phyloP scores from a whole-genome alignment of 768 basidiomycete genomes.

The Russula virescens region DNA sequence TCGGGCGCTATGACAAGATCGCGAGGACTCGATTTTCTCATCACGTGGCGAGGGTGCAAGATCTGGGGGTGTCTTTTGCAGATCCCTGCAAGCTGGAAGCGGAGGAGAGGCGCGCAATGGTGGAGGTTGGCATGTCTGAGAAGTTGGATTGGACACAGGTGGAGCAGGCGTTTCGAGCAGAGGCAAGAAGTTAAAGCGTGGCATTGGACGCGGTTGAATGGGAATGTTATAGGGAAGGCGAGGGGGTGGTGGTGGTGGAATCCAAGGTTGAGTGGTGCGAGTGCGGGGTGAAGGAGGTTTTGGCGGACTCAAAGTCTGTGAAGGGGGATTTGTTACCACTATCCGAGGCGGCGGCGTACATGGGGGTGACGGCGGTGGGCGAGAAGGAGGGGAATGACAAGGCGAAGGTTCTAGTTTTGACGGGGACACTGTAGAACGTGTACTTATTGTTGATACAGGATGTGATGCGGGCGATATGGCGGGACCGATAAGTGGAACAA shows the following conservation, averaged over 20 bases:
- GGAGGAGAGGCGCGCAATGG: background rate
- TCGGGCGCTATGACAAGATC: background rate
- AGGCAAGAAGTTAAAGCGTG: constrained; percentile 23
- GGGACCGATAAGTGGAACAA: constrained; percentile 19
- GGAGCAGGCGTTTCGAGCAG: constrained; percentile 13
- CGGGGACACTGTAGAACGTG: background rate
- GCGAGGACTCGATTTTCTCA: background rate
- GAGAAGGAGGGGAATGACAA: constrained; percentile 1
- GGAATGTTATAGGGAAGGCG: constrained; percentile 21
- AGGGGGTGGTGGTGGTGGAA: constrained; percentile 19
- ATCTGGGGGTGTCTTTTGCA: background rate
- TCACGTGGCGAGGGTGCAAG: background rate
- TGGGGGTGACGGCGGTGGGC: constrained; percentile 12
- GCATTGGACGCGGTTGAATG: constrained; percentile 8
- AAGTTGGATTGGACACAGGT: background rate
- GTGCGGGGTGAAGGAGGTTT: background rate
- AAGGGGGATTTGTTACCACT: background rate
- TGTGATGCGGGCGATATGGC: background rate
- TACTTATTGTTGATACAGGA: background rate
- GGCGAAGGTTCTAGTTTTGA: constrained; percentile 6
- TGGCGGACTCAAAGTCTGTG: background rate
- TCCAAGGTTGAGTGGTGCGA: background rate
- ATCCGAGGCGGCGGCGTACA: constrained; percentile 14
- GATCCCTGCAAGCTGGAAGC: background rate
- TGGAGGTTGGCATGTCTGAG: background rate